Base-by-base conservation (phyloP, 352 stramenopile genomes). In the Pythium periplocum region DNA sequence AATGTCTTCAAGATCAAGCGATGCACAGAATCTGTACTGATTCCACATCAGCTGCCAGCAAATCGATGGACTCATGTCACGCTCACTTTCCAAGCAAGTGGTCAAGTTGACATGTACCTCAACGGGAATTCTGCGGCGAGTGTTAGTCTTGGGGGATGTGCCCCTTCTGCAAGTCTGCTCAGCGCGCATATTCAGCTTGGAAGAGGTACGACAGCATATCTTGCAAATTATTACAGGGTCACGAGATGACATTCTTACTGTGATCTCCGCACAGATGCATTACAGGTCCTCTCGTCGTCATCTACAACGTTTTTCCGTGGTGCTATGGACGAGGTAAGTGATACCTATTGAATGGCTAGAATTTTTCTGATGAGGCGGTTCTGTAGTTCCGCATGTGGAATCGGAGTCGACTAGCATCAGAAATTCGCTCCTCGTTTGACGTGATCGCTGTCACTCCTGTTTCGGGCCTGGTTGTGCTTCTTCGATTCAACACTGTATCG, bases 301-400 rank as follows among this genome's bases (percentile, higher is more conserved):
- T 10, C 33, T 4, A 55, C 57, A 6, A 48, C 51, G n/a, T 32
- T 50, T 6, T 73, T 82, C 17, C 42, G 48, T 17, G 75, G 75
- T 4, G 45, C 44, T 12, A 68, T 86, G 41, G 75, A 86, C 44
- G 75, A 83, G 53, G 75, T 83, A 67, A 32, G 49, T 61, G 10
- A 26, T 47, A 12, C 38, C 7, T 31, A 0, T 11, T 10, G 1
- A 9, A 6, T 48, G 31, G 4, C 10, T 51, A 4, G 8, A 39
- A 42, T 12, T 42, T 8, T 3, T 32, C 10, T 38, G 4, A 30
- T 34, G 8, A 12, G 31, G 34, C 51, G n/a, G 44, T 46, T 43
- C 7, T 9, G 6, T 51, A 78, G 69, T 40, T 78, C 56, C 69
- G 69, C 7, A 42, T 78, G 43, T 78, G 69, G 69, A 62, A 51